phyloP scores from a whole-genome alignment of 768 basidiomycete genomes.

The Agaricus sinodeliciosus region DNA sequence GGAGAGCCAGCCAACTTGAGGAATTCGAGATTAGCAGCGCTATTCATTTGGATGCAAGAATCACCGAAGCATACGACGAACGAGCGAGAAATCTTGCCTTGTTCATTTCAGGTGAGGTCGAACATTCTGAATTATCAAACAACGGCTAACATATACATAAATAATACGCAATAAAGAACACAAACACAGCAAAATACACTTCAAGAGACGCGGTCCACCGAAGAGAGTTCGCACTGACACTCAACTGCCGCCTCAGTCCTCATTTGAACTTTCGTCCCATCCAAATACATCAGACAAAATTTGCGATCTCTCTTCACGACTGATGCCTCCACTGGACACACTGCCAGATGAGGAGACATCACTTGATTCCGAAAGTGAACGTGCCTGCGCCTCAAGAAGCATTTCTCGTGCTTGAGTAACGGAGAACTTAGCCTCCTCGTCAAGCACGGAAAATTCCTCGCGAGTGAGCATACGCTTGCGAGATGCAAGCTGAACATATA shows the following conservation, averaged over 20 bases:
- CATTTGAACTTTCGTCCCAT: background rate
- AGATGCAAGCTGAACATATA: background rate
- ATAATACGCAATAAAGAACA: too few species aligned
- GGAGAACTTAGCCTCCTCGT: background rate
- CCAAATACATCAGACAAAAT: conserved; percentile 3
- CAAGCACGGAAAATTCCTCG: background rate
- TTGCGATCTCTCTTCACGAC: background rate
- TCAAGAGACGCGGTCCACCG: too few species aligned
- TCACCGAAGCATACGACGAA: too few species aligned
- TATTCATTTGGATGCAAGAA: conserved; percentile 23
- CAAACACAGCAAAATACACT: too few species aligned
- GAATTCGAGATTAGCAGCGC: conserved; percentile 19
- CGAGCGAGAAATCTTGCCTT: too few species aligned
- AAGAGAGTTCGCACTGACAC: too few species aligned
- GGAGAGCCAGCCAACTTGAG: conserved; percentile 18
- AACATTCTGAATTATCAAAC: too few species aligned
- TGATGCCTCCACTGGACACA: background rate
- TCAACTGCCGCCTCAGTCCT: too few species aligned
- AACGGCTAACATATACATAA: too few species aligned
- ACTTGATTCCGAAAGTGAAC: background rate
- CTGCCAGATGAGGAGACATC: background rate
- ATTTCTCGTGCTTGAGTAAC: background rate
- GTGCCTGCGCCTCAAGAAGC: background rate
- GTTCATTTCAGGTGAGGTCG: too few species aligned
- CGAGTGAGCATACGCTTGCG: background rate